These are phyloP conservation scores for Talaromyces amestolkiae DNA, from an alignment of 2,329 filamentous ascomycete species.

Conservation along the genomic window DNA sequence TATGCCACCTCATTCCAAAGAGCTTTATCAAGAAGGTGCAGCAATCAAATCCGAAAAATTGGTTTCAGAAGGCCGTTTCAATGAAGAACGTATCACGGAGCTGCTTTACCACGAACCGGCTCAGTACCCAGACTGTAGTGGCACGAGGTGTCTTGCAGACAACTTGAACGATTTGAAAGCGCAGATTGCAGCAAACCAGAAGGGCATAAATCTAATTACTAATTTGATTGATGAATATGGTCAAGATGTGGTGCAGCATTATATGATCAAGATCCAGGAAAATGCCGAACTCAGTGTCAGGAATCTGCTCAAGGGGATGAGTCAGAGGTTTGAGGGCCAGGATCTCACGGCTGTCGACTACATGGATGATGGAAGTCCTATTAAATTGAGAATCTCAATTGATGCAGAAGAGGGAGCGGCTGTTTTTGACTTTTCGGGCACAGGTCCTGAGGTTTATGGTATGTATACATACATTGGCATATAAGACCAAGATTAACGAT, in stretches of 20 bases:
- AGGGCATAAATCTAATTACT: conserved; percentile 71
- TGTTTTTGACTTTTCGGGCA: conserved; percentile 73
- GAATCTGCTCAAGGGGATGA: conserved; percentile 65
- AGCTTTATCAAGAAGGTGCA: conserved; percentile 64
- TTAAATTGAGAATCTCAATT: conserved; percentile 69
- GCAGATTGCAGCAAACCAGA: conserved; percentile 77
- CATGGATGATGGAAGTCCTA: conserved; percentile 82
- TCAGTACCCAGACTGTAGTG: conserved; percentile 68
- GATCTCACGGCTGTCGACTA: conserved; percentile 69
- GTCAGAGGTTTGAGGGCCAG: conserved; percentile 62
- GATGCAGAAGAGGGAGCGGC: conserved; percentile 69
- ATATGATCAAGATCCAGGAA: conserved; percentile 75
- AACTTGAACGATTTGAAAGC: conserved; percentile 82
- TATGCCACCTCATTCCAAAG: conserved; percentile 72
- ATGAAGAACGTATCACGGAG: conserved; percentile 69
- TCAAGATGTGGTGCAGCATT: conserved; percentile 69
- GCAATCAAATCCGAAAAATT: conserved; percentile 59
- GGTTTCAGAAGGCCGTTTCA: conserved; percentile 54
- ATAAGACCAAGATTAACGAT: neutral
- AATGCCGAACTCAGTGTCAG: conserved; percentile 73
- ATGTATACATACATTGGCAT: conserved; percentile 24
- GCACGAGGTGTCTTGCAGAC: conserved; percentile 71
- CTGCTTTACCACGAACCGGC: conserved; percentile 69
- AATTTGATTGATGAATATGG: conserved; percentile 71
- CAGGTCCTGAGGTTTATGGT: conserved; percentile 71